phyloP scores from a whole-genome alignment of 352 stramenopile species.

The Phytophthora kernoviae region DNA sequence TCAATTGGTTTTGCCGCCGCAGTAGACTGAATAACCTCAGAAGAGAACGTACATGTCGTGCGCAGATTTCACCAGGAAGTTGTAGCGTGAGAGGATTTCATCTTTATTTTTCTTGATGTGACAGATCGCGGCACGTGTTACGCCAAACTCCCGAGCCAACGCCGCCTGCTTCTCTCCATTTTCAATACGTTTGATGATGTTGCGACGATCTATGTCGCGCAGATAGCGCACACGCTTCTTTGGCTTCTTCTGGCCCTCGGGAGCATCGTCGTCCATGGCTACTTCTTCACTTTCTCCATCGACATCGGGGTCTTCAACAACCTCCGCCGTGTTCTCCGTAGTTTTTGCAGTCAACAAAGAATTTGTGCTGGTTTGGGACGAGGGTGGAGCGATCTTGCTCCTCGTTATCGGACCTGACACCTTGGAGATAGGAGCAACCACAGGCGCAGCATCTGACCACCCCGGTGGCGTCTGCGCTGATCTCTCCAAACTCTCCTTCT shows the following conservation, averaged over 20 bases:
- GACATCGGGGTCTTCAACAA: slow-evolving; percentile 10
- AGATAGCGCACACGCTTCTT: slow-evolving; percentile 65
- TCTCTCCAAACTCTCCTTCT: too few relatives aligned
- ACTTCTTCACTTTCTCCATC: slow-evolving; percentile 4
- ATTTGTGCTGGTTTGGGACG: background rate
- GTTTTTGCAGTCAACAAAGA: background rate
- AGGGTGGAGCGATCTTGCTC: slow-evolving; percentile 8
- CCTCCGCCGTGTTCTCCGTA: background rate
- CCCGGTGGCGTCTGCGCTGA: background rate
- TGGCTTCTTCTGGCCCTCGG: slow-evolving; percentile 6
- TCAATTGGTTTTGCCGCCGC: background rate
- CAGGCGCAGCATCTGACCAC: background rate
- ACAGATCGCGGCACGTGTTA: slow-evolving; percentile 71
- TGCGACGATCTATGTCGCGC: slow-evolving; percentile 57
- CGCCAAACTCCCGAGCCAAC: slow-evolving; percentile 67
- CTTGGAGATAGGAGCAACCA: too few relatives aligned
- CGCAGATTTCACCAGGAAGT: slow-evolving; percentile 56
- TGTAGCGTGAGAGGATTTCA: slow-evolving; percentile 73
- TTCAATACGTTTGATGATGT: slow-evolving; percentile 73
- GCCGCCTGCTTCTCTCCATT: slow-evolving; percentile 68
- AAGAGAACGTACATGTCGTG: slow-evolving; percentile 49
- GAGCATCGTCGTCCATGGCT: slow-evolving; percentile 2
- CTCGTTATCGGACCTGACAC: background rate
- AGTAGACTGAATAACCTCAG: background rate
- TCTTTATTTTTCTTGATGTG: slow-evolving; percentile 83